Conservation (phyloP, 208 protist species). For the Trypanosoma platydactyli region DNA sequence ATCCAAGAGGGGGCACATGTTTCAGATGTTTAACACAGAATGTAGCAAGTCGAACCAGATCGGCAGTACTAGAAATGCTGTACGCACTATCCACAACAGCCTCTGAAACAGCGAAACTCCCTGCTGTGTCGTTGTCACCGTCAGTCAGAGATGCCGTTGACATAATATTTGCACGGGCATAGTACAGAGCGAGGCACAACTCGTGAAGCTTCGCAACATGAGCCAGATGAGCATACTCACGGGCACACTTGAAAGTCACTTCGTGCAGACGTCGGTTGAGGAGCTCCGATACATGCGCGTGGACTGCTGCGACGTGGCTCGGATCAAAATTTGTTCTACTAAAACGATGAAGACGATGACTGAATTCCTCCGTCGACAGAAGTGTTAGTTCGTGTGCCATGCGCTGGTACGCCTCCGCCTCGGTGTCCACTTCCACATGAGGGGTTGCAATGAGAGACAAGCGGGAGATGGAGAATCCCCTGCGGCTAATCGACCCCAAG, state of each 20-base stretch:
- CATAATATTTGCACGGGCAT: constrained; percentile 34
- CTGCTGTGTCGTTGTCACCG: neutral
- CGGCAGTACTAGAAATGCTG: constrained; percentile 31
- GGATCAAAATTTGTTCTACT: constrained; percentile 62
- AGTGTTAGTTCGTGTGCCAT: constrained; percentile 39
- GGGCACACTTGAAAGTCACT: constrained; percentile 37
- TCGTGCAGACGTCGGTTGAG: constrained; percentile 37
- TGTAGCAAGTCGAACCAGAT: constrained; percentile 53
- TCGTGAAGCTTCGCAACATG: constrained; percentile 57
- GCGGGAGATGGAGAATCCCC: too few relatives aligned
- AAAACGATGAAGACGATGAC: constrained; percentile 59
- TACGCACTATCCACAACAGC: constrained; percentile 79
- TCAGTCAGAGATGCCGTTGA: constrained; percentile 14
- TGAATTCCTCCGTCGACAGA: constrained; percentile 47
- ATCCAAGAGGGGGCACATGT: constrained; percentile 26
- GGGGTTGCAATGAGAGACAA: too few relatives aligned
- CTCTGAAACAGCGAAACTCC: constrained; percentile 38
- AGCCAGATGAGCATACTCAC: constrained; percentile 59
- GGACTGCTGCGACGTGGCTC: constrained; percentile 36
- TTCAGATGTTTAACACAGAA: constrained; percentile 37
- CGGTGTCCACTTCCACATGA: constrained; percentile 22
- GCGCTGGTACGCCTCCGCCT: constrained; percentile 11
- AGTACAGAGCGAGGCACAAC: constrained; percentile 48
- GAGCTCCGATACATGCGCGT: constrained; percentile 54
- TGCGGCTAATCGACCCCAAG: too few relatives aligned